Percentiles rank a stretch among this genome's conserved stretches.
phyloP scores from a whole-genome alignment of 2,329 filamentous ascomycete species.

The Sporothrix luriei region DNA sequence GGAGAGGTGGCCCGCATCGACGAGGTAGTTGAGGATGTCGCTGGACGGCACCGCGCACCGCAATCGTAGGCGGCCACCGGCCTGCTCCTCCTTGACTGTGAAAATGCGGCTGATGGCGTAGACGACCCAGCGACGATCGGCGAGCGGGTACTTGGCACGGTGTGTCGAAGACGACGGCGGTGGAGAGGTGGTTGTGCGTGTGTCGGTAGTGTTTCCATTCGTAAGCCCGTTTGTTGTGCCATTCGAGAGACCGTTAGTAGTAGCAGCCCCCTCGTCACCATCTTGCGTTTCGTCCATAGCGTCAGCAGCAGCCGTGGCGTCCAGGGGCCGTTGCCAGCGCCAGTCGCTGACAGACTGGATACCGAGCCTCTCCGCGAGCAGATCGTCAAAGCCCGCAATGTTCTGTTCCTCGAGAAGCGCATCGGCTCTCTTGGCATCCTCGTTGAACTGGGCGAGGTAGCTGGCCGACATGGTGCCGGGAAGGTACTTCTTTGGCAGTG shows the following conservation, averaged over 20 bases:
- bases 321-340: conserved; percentile 39
- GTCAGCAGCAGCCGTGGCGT: conserved; percentile 14
- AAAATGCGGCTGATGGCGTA: conserved; percentile 66
- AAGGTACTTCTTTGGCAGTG: conserved; percentile 40
- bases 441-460: conserved; percentile 52
- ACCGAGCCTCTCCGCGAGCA: conserved; percentile 49
- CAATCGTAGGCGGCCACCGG: conserved; percentile 39
- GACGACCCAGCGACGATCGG: conserved; percentile 67
- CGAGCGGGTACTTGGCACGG: conserved; percentile 51
- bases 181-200: neutral
- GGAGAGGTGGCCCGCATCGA: conserved; percentile 63
- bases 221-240: conserved; percentile 22
- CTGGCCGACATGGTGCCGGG: conserved; percentile 56
- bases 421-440: conserved; percentile 53
- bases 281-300: conserved; percentile 35
- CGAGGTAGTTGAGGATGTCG: conserved; percentile 61
- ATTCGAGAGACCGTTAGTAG: neutral
- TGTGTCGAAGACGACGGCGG: neutral
- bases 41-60: conserved; percentile 53
- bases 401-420: conserved; percentile 51
- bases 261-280: neutral
- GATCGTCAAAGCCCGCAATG: conserved; percentile 52
- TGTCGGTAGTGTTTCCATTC: conserved; percentile 22
- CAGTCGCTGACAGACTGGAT: conserved; percentile 41
- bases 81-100: conserved; percentile 13